Percentiles rank a stretch among this genome's conserved stretches.
These are phyloP conservation scores for Pyronema omphalodes DNA, from an alignment of 495 filamentous ascomycete species.

Conservation along the genomic window DNA sequence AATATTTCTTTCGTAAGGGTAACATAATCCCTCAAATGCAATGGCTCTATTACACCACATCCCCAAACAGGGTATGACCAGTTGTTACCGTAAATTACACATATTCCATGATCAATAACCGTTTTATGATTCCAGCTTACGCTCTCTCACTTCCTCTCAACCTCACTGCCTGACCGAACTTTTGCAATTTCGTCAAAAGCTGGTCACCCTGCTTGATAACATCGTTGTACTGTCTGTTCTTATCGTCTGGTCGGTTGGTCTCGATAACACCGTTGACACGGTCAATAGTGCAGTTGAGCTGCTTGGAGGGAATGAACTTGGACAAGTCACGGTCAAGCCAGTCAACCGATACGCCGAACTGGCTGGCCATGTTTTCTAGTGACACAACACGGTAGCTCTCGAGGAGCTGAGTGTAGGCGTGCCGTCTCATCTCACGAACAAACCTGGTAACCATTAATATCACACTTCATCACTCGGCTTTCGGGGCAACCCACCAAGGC, in stretches of 20 bases:
- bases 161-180: conserved; percentile 91
- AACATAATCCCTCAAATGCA: background rate
- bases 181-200: conserved; percentile 95
- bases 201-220: conserved; percentile 94
- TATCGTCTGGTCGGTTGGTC: conserved; percentile 91
- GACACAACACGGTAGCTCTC: conserved; percentile 96
- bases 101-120: background rate
- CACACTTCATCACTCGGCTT: background rate
- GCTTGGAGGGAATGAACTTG: conserved; percentile 88
- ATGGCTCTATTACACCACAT: background rate
- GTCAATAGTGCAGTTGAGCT: conserved; percentile 91
- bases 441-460: conserved; percentile 23
- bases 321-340: conserved; percentile 89
- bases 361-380: conserved; percentile 81
- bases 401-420: conserved; percentile 90
- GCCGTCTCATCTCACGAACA: conserved; percentile 90
- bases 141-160: conserved; percentile 84
- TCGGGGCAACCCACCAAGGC: conserved; percentile 42
- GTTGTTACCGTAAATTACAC: background rate
- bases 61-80: background rate
- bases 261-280: conserved; percentile 95
- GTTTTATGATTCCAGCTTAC: conserved; percentile 19
- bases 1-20: too few relatives aligned
- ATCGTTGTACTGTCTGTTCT: conserved; percentile 97
- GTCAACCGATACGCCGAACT: conserved; percentile 91